Base-by-base conservation (phyloP, 331 rosid genomes). In the Erythrophleum ivorense region DNA sequence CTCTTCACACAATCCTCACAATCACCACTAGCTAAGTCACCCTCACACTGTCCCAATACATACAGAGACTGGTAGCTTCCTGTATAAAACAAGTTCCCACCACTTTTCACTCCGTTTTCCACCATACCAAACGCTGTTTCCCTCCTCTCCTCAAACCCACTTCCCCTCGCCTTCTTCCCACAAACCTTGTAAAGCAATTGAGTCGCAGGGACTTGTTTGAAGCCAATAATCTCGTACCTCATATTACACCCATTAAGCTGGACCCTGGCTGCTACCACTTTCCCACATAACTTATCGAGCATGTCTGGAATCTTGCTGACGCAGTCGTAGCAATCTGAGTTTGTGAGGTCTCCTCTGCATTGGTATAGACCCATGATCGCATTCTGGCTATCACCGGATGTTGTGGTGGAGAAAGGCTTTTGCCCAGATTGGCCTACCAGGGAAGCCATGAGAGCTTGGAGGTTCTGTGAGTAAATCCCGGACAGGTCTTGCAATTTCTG, bases 11-110 rank as follows among this genome's bases (percentile, higher is more conserved):
- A 91, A 52, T 87, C 91, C 12, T 82, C 92, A 83, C 98, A 94
- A 76, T 89, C 95, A 11, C 67, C 83, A 18, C 52, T 71, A 24
- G 83, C 81, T 87, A 94, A 87, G 85, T 89, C 90, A 12, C 97
- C 91, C 31, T 94, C 90, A 58, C 98, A 94, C 89, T 94, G 98
- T n/a, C 95, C 98, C 88, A 92, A 58, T 24, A 84, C 92, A 59
- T 84, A 85, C n/a, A 94, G 66, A 3, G 95, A 90, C 79, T 89
- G 84, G 19, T 87, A 90, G 9, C 73, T 91, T 57, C 89, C 95
- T 2, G 85, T 81, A 68, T 92, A 91, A 43, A 92, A 94, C 90
- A 87, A 49, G 6, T 82, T 86, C n/a, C 82, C 83, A 21, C 84
- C 84, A 62, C 66, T 90, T 75, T 84, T 87, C 1, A 94, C 87